These are phyloP conservation scores for Aspergillus cavernicola DNA, from an alignment of 495 filamentous ascomycete species.

Conservation along the genomic window DNA sequence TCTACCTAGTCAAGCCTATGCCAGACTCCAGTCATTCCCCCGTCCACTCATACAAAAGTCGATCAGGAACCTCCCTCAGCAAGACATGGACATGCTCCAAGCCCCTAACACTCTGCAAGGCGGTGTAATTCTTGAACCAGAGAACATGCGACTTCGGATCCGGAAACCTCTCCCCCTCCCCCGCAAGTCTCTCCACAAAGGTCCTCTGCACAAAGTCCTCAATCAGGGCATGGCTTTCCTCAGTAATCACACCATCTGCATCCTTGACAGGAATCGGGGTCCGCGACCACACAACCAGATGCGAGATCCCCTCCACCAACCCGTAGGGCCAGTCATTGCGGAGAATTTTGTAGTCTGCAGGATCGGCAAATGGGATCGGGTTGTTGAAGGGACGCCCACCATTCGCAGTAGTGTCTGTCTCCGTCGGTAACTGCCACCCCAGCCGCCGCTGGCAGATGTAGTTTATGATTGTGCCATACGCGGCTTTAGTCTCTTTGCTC, in stretches of 20 bases:
- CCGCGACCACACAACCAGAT: slow-evolving; percentile 58
- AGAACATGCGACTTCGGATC: slow-evolving; percentile 56
- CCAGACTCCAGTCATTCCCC: slow-evolving; percentile 21
- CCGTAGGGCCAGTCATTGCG: slow-evolving; percentile 94
- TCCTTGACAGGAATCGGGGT: slow-evolving; percentile 47
- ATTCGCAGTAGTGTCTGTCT: background rate
- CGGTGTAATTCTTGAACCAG: slow-evolving; percentile 94
- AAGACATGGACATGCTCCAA: slow-evolving; percentile 78
- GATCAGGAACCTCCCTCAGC: slow-evolving; percentile 57
- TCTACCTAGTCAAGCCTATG: slow-evolving; percentile 7
- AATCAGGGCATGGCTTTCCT: slow-evolving; percentile 58
- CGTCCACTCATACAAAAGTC: slow-evolving; percentile 61
- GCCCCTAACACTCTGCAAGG: slow-evolving; percentile 79
- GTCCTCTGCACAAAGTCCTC: slow-evolving; percentile 61
- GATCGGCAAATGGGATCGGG: slow-evolving; percentile 62
- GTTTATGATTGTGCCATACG: slow-evolving; percentile 74
- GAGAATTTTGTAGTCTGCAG: slow-evolving; percentile 70
- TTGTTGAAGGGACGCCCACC: slow-evolving; percentile 29
- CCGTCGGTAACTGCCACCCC: slow-evolving; percentile 54
- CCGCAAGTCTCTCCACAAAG: slow-evolving; percentile 58
- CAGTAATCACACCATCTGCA: slow-evolving; percentile 68
- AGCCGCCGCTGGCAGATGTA: slow-evolving; percentile 73
- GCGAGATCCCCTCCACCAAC: slow-evolving; percentile 60
- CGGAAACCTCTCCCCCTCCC: slow-evolving; percentile 30
- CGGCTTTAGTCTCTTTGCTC: slow-evolving; percentile 61